Percentiles rank a stretch among this genome's conserved stretches.
phyloP scores from a whole-genome alignment of 1,284 basidiomycete genomes.

The Melampsora larici-populina region DNA sequence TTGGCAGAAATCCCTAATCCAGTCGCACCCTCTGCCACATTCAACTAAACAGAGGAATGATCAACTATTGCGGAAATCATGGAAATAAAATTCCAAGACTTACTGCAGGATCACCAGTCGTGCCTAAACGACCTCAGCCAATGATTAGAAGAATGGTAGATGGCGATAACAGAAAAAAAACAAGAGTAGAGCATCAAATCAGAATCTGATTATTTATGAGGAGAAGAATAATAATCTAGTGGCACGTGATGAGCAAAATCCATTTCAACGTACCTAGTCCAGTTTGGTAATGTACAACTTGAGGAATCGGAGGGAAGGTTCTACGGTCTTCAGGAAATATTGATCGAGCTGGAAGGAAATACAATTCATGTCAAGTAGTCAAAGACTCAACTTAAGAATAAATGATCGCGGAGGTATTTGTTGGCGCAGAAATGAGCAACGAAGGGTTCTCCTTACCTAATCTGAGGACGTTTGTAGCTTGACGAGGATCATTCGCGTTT shows the following conservation, averaged over 20 bases:
- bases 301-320: constrained; percentile 38
- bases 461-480: constrained; percentile 35
- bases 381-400: neutral
- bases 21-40: constrained; percentile 39
- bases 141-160: neutral
- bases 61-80: too few species aligned
- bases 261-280: constrained; percentile 17
- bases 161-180: neutral
- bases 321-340: constrained; percentile 39
- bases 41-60: neutral
- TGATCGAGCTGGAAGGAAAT: constrained; percentile 16
- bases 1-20: constrained; percentile 46
- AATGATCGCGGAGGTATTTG: neutral
- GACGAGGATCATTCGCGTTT: constrained; percentile 9
- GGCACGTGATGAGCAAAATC: neutral
- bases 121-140: neutral
- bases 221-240: neutral
- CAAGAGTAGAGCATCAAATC: neutral
- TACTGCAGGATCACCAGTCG: constrained; percentile 25
- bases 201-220: neutral
- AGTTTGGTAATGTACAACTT: constrained; percentile 41
- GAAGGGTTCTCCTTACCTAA: constrained; percentile 17
- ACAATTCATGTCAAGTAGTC: neutral
- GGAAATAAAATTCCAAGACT: neutral
- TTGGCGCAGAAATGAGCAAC: neutral